phyloP scores from a whole-genome alignment of 768 basidiomycete species.

The Boletales sp. region DNA sequence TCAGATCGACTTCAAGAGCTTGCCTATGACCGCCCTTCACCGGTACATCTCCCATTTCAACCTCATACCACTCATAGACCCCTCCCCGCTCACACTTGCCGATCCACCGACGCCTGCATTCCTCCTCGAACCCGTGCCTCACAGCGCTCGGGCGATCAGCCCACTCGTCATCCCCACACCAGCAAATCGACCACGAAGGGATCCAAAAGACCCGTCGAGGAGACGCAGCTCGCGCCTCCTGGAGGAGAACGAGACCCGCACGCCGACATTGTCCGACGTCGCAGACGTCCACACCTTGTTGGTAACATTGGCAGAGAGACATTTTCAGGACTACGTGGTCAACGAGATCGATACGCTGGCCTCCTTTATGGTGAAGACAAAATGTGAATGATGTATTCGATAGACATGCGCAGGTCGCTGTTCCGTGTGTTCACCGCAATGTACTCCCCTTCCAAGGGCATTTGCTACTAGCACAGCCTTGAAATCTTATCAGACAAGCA shows the following conservation, averaged over 20 bases:
- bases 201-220: conserved; percentile 55
- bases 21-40: conserved; percentile 63
- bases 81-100: conserved; percentile 60
- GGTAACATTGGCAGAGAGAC: conserved; percentile 66
- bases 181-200: conserved; percentile 71
- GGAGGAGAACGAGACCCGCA: conserved; percentile 57
- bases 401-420: conserved; percentile 18
- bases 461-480: not conserved
- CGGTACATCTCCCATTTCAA: conserved; percentile 73
- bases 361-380: conserved; percentile 73
- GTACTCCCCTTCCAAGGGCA: too few species aligned
- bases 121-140: conserved; percentile 48
- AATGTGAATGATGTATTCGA: conserved; percentile 38
- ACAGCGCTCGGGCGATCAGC: conserved; percentile 48
- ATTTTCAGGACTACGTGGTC: conserved; percentile 59
- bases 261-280: conserved; percentile 68
- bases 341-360: conserved; percentile 83
- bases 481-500: conserved; percentile 25
- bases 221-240: conserved; percentile 69
- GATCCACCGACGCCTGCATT: conserved; percentile 69
- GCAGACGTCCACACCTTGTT: conserved; percentile 64
- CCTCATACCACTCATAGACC: conserved; percentile 65
- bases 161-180: conserved; percentile 47
- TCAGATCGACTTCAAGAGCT: conserved; percentile 73
- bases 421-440: conserved; percentile 14